Evolutionary conservation across 2,329 filamentous ascomycete species (phyloP).

Genomic region (Alternaria arbusti): DNA sequence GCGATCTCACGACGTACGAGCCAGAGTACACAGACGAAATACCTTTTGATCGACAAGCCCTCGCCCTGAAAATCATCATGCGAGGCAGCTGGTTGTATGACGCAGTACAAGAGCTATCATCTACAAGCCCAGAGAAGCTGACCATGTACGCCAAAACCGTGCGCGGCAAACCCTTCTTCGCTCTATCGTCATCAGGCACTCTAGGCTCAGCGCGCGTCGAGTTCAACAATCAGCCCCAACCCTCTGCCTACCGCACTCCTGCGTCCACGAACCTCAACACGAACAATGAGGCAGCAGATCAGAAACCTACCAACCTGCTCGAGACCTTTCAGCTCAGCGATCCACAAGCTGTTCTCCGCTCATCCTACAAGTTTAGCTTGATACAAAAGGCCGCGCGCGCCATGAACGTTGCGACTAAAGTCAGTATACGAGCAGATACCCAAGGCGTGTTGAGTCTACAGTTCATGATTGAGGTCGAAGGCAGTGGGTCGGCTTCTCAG

Average conservation of each 20-base stretch:
- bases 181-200: slow-evolving; percentile 70
- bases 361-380: slow-evolving; percentile 86
- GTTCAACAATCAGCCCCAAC: slow-evolving; percentile 57
- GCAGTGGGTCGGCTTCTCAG: not conserved
- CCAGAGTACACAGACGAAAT: slow-evolving; percentile 73
- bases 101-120: slow-evolving; percentile 70
- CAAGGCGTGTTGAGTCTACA: slow-evolving; percentile 93
- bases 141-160: slow-evolving; percentile 59
- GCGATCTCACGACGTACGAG: slow-evolving; percentile 87
- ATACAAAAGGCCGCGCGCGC: slow-evolving; percentile 85
- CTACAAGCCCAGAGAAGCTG: slow-evolving; percentile 74
- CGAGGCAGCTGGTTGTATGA: slow-evolving; percentile 75
- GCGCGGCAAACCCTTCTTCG: slow-evolving; percentile 67
- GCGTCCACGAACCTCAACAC: slow-evolving; percentile 18
- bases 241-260: slow-evolving; percentile 18
- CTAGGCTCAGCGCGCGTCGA: slow-evolving; percentile 67
- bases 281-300: slow-evolving; percentile 1
- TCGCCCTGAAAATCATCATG: slow-evolving; percentile 96
- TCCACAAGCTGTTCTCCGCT: slow-evolving; percentile 33
- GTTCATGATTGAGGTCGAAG: slow-evolving; percentile 90
- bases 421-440: slow-evolving; percentile 84
- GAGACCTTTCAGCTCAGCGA: slow-evolving; percentile 73
- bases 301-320: slow-evolving; percentile 56
- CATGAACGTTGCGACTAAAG: slow-evolving; percentile 93
- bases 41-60: slow-evolving; percentile 79